Evolutionary conservation across 2,329 filamentous ascomycete species (phyloP), one percentile per base, ranked within the genome.

Genomic region (Bertia moriformis): DNA sequence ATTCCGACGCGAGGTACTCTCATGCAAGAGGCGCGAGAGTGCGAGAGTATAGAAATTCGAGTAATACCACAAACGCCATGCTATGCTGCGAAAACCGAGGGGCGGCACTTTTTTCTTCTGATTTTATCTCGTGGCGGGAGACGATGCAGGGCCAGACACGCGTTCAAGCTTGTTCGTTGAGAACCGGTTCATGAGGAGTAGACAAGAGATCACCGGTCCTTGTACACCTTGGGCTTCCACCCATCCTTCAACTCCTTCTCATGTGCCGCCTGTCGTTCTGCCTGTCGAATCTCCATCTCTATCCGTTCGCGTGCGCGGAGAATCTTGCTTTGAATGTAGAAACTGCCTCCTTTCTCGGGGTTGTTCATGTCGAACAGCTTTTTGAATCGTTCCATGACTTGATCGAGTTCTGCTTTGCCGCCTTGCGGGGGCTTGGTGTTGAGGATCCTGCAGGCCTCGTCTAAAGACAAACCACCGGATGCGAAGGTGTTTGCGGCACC

Each of bases 291-390:
- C 61, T 98, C 89, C 51, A 81, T 71, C 65, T 96, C 89, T 62
- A 98, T 82, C 46, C 91, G 70, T 63, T 98, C 89, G 51, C 89
- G 75, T 42, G 91, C 91, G 45, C 91, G 71, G 49, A 96, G 63
- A 40, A 98, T 77, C 65, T 98, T 98, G 69, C 89, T 96, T 63
- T 98, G 91, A 38, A 98, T 69, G 61, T 98, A 98, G 62, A 98
- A 98, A 52, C 87, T 95, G 39, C 91, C 91, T 24, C 91, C 91
- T 55, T 94, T 94, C 60, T 93, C 71, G 10, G 91, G 89, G 47
- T 98, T 84, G 63, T 98, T 98, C 49, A 75, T 66, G 60, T 98
- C 91, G 57, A 95, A 98, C 37, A 98, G 66, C 46, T 81, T 78
- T 73, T 96, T 96, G 70, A 96, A 98, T 40, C 87, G 73, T 49